Percentiles rank a stretch among this genome's conserved stretches.
These are phyloP conservation scores for Penicillium flavigenum DNA, from an alignment of 495 filamentous ascomycete species.

Conservation along the genomic window DNA sequence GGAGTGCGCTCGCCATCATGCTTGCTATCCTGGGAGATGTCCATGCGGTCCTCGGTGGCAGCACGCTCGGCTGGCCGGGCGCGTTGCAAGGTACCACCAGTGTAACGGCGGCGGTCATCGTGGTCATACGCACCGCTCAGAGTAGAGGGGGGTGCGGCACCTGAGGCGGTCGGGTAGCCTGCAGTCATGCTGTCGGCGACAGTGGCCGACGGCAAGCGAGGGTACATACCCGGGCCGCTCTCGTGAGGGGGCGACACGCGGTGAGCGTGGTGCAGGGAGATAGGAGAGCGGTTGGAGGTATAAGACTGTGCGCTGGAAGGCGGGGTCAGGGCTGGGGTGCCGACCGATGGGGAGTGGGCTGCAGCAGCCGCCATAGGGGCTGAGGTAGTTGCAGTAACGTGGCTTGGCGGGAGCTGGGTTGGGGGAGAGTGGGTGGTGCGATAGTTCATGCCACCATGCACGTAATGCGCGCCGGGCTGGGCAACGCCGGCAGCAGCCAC, in stretches of 20 bases:
- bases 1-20: constrained; percentile 42
- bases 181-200: constrained; percentile 52
- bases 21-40: constrained; percentile 54
- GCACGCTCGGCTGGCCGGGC: constrained; percentile 50
- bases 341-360: constrained; percentile 49
- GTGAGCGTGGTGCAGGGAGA: constrained; percentile 55
- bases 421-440: constrained; percentile 75
- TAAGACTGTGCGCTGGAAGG: constrained; percentile 85
- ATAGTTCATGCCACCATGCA: constrained; percentile 58
- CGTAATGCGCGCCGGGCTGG: constrained; percentile 65
- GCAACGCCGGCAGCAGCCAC: constrained; percentile 72
- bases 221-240: constrained; percentile 72
- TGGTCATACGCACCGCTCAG: constrained; percentile 79
- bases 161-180: constrained; percentile 61
- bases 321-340: constrained; percentile 85
- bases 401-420: constrained; percentile 51
- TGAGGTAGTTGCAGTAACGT: constrained; percentile 57
- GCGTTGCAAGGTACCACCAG: constrained; percentile 82
- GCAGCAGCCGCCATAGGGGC: constrained; percentile 60
- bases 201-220: constrained; percentile 74
- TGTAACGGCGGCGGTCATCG: constrained; percentile 80
- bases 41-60: constrained; percentile 48
- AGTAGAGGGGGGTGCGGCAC: constrained; percentile 70
- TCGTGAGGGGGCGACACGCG: constrained; percentile 65
- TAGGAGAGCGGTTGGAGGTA: constrained; percentile 81